Evolutionary conservation across 768 basidiomycete species (phyloP).

Genomic region (Boletus subcaerulescens): DNA sequence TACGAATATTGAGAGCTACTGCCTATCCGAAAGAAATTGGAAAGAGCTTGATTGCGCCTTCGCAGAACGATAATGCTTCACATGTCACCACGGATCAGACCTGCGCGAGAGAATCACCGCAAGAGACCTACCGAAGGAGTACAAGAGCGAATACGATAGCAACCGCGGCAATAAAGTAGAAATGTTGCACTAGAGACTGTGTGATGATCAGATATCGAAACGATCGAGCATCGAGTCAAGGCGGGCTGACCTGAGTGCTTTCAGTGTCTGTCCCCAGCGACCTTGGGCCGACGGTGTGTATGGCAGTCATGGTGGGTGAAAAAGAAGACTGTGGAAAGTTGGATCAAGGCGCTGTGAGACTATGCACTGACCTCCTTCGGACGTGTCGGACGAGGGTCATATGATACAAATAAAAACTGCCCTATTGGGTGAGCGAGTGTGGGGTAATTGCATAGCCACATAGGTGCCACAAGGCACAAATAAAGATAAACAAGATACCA

Average conservation of each 20-base stretch:
- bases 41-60: constrained; percentile 14
- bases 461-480: constrained; percentile 23
- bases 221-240: not conserved
- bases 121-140: constrained; percentile 16
- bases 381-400: not conserved
- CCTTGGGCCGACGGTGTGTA: constrained; percentile 2
- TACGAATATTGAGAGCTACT: not conserved
- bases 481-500: constrained; percentile 13
- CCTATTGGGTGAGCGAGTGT: no score
- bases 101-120: not conserved
- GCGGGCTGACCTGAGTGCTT: constrained; percentile 14
- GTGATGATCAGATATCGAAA: not conserved
- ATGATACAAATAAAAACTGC: not conserved
- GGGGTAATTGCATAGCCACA: constrained; percentile 4
- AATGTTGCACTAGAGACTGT: constrained; percentile 21
- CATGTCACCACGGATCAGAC: constrained; percentile 2
- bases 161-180: constrained; percentile 23
- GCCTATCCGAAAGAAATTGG: constrained; percentile 21
- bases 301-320: constrained; percentile 5
- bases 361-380: not conserved
- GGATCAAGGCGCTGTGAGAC: no score
- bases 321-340: not conserved
- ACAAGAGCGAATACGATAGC: constrained; percentile 15
- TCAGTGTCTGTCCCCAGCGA: not conserved
- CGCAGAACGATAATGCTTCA: constrained; percentile 24